These are phyloP conservation scores for Talaromyces sp. DNA, from an alignment of 2,329 filamentous ascomycete genomes.

Conservation along the genomic window DNA sequence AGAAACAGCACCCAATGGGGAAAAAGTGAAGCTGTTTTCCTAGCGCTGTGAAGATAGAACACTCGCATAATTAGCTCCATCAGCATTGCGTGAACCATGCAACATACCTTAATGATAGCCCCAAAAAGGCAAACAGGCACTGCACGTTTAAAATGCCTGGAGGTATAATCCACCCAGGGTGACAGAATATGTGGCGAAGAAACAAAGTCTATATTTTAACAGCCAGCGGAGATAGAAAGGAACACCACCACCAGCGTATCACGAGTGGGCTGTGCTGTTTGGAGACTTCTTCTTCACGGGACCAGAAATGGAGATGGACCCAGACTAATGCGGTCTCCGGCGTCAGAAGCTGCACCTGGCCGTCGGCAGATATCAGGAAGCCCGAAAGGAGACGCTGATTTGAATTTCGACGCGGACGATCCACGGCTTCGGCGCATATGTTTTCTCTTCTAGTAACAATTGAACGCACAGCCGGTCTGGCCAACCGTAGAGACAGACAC, in stretches of 20 bases:
- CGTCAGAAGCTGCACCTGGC: slow-evolving; percentile 7
- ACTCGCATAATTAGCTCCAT: not conserved
- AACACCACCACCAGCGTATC: not conserved
- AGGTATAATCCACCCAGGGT: not conserved
- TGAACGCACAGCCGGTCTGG: not conserved
- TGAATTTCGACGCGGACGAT: not conserved
- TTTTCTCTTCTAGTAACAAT: not conserved
- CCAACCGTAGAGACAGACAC: not conserved
- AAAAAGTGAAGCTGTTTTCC: not conserved
- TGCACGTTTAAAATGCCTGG: not conserved
- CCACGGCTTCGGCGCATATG: slow-evolving; percentile 1
- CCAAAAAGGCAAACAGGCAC: not conserved
- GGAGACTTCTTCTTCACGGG: not conserved
- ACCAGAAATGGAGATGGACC: not conserved
- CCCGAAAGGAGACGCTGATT: slow-evolving; percentile 1
- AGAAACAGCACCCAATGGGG: not conserved
- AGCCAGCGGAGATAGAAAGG: not conserved
- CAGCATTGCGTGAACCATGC: not conserved
- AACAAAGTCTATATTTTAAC: not conserved
- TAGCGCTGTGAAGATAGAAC: not conserved
- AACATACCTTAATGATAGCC: not conserved
- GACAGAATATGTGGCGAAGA: not conserved
- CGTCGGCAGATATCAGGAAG: slow-evolving; percentile 2
- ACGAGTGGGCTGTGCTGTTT: not conserved
- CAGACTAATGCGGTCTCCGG: slow-evolving; percentile 4